Base-by-base conservation (phyloP, 2,329 filamentous ascomycete genomes). In the Apiospora arundinis region DNA sequence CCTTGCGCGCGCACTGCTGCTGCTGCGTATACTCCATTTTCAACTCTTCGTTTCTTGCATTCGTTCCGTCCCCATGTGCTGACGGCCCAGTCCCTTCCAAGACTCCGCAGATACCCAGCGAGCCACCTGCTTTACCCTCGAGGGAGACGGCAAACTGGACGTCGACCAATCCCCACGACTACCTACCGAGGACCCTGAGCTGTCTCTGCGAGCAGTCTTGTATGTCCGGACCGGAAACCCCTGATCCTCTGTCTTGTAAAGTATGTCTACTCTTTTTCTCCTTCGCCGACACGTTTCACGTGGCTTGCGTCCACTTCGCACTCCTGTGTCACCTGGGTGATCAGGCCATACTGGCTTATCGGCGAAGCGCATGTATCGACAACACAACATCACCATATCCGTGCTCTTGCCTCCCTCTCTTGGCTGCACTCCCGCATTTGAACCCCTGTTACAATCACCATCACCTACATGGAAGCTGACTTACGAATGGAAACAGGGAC, bases 51-150 rank as follows among this genome's bases (percentile, higher is more conserved):
- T 18, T 69, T 69, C 67, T 69, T 56, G 67, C 67, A 69, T 69
- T 69, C 46, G 67, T 69, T 69, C 67, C 32, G 56, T 63, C 32
- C 56, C 67, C 67, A 69, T 69, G 67, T 49, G 67, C 67, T 69
- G 67, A 69, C 67, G 67, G 56, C 56, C 32, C 56, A 63, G 56
- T 63, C 46, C 67, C 45, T 46, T 44, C 46, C 67, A 49, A 21
- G 46, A 37, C 12, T 52, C 67, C 67, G 37, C 46, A 69, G 67
- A 69, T 56, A 49, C 37, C 28, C 67, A 69, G 67, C 67, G 46
- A 52, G 45, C 45, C 16, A 42, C 21, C 37, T 37, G 45, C 16
- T 21, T 21, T 23, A 14, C 45, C 46, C 46, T 45, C 67, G 28
- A 69, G 46, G 67, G 67, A 69, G 45, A 69, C 67, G 45, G 67